phyloP scores from a whole-genome alignment of 495 filamentous ascomycete species.

The Saxophila tyrrhenica region DNA sequence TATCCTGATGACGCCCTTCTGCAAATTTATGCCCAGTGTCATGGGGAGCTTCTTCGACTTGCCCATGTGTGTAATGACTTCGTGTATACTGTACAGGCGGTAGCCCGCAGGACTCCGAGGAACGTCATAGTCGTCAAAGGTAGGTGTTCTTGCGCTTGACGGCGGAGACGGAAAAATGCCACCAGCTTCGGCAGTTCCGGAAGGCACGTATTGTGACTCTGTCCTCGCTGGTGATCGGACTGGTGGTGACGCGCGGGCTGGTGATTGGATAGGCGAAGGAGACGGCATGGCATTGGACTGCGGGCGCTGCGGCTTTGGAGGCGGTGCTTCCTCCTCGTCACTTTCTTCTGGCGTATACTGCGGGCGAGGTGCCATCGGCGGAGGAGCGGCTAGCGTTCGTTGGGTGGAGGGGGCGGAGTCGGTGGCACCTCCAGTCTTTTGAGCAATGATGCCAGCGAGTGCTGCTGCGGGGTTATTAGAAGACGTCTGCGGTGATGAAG shows the following conservation, averaged over 20 bases:
- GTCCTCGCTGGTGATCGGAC: slow-evolving; percentile 22
- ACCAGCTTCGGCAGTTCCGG: slow-evolving; percentile 25
- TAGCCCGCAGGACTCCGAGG: slow-evolving; percentile 52
- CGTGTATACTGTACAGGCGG: slow-evolving; percentile 90
- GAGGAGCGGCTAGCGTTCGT: slow-evolving; percentile 30
- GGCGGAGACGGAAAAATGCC: slow-evolving; percentile 48
- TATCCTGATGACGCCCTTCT: slow-evolving; percentile 80
- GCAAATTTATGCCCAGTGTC: slow-evolving; percentile 77
- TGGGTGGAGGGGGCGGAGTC: slow-evolving; percentile 21
- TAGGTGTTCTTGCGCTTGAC: slow-evolving; percentile 33
- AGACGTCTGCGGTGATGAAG: slow-evolving; percentile 16
- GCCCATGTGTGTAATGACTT: slow-evolving; percentile 88
- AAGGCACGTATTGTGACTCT: neutral
- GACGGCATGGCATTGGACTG: slow-evolving; percentile 44
- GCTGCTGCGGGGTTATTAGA: slow-evolving; percentile 54
- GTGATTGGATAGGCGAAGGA: slow-evolving; percentile 12
- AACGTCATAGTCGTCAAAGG: slow-evolving; percentile 27
- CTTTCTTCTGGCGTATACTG: slow-evolving; percentile 51
- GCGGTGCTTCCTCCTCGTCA: slow-evolving; percentile 50
- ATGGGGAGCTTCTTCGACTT: slow-evolving; percentile 97
- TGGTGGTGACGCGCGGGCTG: slow-evolving; percentile 32
- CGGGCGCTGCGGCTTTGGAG: slow-evolving; percentile 58
- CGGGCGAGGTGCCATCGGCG: slow-evolving; percentile 30
- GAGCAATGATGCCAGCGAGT: slow-evolving; percentile 58
- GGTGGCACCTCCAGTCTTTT: slow-evolving; percentile 28